These are phyloP conservation scores for Trametes hirsuta DNA, from an alignment of 1,284 basidiomycete species.

Conservation along the genomic window DNA sequence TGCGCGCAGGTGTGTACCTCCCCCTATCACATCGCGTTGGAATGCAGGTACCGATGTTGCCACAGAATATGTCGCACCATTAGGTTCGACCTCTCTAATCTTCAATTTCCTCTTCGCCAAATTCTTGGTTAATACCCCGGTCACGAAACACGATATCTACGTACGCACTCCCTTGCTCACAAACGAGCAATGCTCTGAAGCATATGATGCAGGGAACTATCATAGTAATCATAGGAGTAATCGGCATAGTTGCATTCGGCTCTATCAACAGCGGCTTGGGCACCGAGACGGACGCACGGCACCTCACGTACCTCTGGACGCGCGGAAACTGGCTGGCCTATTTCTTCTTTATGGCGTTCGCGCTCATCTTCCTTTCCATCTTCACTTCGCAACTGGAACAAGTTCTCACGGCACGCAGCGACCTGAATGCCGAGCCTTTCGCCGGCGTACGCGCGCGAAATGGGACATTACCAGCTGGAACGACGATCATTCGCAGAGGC, in stretches of 20 bases:
- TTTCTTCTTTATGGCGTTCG: slow-evolving; percentile 77
- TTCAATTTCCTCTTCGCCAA: slow-evolving; percentile 90
- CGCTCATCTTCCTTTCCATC: slow-evolving; percentile 68
- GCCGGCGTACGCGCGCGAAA: slow-evolving; percentile 43
- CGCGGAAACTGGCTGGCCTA: slow-evolving; percentile 87
- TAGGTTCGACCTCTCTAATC: slow-evolving; percentile 83
- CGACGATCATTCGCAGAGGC: slow-evolving; percentile 35
- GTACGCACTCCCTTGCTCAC: slow-evolving; percentile 42
- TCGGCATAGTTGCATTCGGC: slow-evolving; percentile 86
- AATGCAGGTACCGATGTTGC: neutral
- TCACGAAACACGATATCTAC: slow-evolving; percentile 80
- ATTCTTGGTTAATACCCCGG: slow-evolving; percentile 81
- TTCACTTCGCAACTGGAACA: slow-evolving; percentile 69
- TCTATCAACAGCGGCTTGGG: slow-evolving; percentile 80
- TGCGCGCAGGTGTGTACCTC: slow-evolving; percentile 67
- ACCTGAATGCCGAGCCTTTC: slow-evolving; percentile 63
- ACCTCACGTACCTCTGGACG: slow-evolving; percentile 82
- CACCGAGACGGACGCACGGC: slow-evolving; percentile 67
- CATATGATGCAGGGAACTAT: slow-evolving; percentile 67
- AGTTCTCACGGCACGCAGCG: slow-evolving; percentile 64
- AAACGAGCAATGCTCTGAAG: neutral
- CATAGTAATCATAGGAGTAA: slow-evolving; percentile 79
- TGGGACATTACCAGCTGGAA: slow-evolving; percentile 27
- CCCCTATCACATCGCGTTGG: neutral
- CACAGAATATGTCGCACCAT: slow-evolving; percentile 81